phyloP scores from a whole-genome alignment of 768 basidiomycete genomes.

The Auricularia sp. region DNA sequence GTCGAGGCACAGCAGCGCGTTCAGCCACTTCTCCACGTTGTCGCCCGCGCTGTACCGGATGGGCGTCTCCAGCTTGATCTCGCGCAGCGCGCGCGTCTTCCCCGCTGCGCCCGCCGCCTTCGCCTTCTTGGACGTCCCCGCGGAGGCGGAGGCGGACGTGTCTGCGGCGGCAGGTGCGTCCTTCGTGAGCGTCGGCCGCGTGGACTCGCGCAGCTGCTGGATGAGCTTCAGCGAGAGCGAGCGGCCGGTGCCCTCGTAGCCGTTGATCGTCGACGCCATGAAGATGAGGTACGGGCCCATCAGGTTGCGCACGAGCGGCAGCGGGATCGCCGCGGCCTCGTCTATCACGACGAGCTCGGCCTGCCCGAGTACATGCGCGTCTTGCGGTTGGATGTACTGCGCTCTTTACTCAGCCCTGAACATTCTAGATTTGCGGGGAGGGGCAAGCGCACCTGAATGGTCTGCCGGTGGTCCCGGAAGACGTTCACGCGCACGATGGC shows the following conservation, averaged over 20 bases:
- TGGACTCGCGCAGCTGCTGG: constrained; percentile 89
- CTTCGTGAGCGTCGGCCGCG: constrained; percentile 67
- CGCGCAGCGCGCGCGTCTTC: constrained; percentile 70
- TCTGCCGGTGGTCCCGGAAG: constrained; percentile 88
- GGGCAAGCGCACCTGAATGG: constrained; percentile 63
- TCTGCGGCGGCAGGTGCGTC: constrained; percentile 36
- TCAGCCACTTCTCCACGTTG: constrained; percentile 90
- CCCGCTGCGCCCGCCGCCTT: constrained; percentile 35
- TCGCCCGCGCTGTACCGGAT: constrained; percentile 87
- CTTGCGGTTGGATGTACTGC: constrained; percentile 98
- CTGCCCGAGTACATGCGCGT: constrained; percentile 94
- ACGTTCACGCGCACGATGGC: constrained; percentile 94
- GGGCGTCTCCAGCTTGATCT: constrained; percentile 90
- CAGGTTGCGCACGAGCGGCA: constrained; percentile 89
- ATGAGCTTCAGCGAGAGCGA: constrained; percentile 96
- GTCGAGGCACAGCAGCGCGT: constrained; percentile 81
- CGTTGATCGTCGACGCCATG: constrained; percentile 98
- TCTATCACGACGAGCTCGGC: constrained; percentile 97
- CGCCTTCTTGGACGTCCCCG: constrained; percentile 2
- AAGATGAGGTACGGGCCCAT: constrained; percentile 94
- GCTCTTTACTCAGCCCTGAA: neutral
- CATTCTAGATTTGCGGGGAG: constrained; percentile 11
- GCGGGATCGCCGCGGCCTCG: constrained; percentile 95
- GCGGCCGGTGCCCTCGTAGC: constrained; percentile 98
- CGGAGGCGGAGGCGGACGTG: constrained; percentile 26